Evolutionary conservation across 345 rosid genomes (phyloP).

Genomic region (Kandelia obovata): DNA sequence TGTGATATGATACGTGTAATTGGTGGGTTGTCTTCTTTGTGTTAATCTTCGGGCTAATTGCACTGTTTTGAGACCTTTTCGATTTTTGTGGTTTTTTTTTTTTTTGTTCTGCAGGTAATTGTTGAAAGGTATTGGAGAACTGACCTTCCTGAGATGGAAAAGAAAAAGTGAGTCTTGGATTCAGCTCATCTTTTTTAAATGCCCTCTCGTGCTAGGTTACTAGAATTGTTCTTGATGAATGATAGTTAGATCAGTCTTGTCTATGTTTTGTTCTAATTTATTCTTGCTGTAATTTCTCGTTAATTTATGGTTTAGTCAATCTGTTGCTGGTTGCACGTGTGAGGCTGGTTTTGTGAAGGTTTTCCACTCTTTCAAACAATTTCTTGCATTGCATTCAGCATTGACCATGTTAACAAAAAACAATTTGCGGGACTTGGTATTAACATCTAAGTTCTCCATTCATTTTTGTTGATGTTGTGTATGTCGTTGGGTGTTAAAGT

Average conservation of each 20-base stretch:
- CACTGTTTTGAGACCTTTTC: no score
- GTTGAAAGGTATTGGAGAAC: slow-evolving; percentile 69
- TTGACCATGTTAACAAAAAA: no score
- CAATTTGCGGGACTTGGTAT: background rate
- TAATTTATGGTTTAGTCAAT: no score
- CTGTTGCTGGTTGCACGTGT: no score
- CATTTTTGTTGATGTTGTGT: background rate
- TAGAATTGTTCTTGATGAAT: background rate
- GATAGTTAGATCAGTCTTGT: no score
- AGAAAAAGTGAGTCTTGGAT: slow-evolving; percentile 55
- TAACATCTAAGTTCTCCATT: background rate
- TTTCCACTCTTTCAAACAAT: background rate
- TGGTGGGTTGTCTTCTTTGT: no score
- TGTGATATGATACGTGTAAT: no score
- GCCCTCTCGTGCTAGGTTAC: no score
- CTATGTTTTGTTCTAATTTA: no score
- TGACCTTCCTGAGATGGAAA: slow-evolving; percentile 72
- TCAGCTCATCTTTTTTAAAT: background rate
- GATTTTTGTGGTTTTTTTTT: background rate
- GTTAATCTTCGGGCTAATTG: no score
- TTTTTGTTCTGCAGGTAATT: slow-evolving; percentile 45
- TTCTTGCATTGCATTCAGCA: no score
- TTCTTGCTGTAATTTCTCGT: no score
- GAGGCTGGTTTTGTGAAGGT: background rate
- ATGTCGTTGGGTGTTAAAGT: background rate